Conservation (phyloP, 2,329 filamentous ascomycete species). For the Aureobasidium pullulans region DNA sequence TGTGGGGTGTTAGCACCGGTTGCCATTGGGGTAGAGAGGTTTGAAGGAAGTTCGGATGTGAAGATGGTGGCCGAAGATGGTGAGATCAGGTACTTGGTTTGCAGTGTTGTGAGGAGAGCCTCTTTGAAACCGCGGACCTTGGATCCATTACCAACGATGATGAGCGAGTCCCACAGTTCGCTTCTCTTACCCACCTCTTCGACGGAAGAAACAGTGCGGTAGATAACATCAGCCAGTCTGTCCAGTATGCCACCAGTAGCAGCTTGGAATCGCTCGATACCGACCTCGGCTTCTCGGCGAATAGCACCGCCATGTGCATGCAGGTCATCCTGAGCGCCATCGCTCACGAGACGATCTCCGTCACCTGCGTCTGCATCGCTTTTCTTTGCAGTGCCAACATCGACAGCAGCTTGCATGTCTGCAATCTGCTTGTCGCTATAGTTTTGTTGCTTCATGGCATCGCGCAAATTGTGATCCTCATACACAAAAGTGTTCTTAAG, state of each 20-base stretch:
- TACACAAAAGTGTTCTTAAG: conserved; percentile 64
- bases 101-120: conserved; percentile 72
- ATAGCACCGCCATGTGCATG: conserved; percentile 28
- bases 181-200: conserved; percentile 78
- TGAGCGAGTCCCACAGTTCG: conserved; percentile 82
- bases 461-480: conserved; percentile 55
- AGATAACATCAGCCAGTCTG: conserved; percentile 74
- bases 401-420: conserved; percentile 46
- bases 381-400: conserved; percentile 36
- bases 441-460: conserved; percentile 46
- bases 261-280: conserved; percentile 62
- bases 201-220: conserved; percentile 73
- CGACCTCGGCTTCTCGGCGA: conserved; percentile 64
- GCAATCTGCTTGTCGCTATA: conserved; percentile 39
- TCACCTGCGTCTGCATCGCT: conserved; percentile 23
- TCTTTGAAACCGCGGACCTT: conserved; percentile 73
- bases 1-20: conserved; percentile 90
- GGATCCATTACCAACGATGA: conserved; percentile 85
- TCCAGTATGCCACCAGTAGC: conserved; percentile 67
- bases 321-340: conserved; percentile 19
- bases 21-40: conserved; percentile 81
- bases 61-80: conserved; percentile 93
- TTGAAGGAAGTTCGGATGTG: conserved; percentile 90
- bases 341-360: conserved; percentile 19
- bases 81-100: conserved; percentile 78